Conservation (phyloP, 2,329 filamentous ascomycete genomes). For the Hypoxylon sp. region DNA sequence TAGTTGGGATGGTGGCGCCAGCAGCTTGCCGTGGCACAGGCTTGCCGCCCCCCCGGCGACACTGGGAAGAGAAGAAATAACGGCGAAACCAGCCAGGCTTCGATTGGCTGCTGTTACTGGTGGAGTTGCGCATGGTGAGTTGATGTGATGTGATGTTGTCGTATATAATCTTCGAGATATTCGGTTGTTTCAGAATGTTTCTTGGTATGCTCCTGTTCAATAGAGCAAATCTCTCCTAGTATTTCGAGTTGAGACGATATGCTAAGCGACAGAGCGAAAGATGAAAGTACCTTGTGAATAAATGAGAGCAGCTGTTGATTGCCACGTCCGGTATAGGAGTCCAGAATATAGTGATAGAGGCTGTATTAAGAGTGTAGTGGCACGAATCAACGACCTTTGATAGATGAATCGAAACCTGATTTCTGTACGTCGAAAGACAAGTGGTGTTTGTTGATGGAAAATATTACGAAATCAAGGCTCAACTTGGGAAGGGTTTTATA, state of each 20-base stretch:
- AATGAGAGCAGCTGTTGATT: neutral
- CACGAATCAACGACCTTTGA: neutral
- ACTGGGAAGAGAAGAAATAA: neutral
- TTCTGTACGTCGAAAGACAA: neutral
- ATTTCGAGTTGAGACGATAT: neutral
- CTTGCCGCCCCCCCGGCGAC: neutral
- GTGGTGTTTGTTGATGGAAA: neutral
- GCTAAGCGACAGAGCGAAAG: neutral
- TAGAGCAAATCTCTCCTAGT: neutral
- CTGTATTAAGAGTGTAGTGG: neutral
- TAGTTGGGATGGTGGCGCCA: neutral
- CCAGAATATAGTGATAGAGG: constrained; percentile 8
- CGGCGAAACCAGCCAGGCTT: neutral
- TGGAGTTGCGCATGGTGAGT: constrained; percentile 10
- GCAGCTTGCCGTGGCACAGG: constrained; percentile 8
- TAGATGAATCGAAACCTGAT: neutral
- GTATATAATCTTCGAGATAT: neutral
- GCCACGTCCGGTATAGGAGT: neutral
- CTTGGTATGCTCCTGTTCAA: neutral
- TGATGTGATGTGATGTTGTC: neutral
- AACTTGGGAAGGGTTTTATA: neutral
- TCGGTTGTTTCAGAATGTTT: neutral
- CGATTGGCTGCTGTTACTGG: neutral
- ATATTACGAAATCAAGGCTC: neutral
- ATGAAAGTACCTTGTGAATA: constrained; percentile 5